Evolutionary conservation across 2,329 filamentous ascomycete genomes (phyloP).

Genomic region (Colletotrichum costaricense): DNA sequence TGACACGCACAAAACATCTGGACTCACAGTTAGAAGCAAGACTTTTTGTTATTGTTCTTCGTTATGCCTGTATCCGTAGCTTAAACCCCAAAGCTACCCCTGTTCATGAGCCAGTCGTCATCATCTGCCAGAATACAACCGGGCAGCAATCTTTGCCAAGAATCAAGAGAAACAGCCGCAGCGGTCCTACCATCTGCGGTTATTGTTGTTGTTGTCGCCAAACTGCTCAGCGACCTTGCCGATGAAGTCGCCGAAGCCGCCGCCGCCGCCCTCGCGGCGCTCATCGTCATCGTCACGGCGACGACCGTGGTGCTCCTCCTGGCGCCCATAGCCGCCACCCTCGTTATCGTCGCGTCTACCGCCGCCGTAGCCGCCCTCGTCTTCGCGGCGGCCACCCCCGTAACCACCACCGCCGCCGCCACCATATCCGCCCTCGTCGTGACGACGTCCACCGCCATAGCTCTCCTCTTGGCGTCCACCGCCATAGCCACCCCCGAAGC

Average conservation of each 20-base stretch:
- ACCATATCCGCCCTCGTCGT: conserved; percentile 37
- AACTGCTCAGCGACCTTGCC: conserved; percentile 35
- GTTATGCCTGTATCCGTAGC: conserved; percentile 4
- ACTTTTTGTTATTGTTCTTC: conserved; percentile 24
- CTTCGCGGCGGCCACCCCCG: conserved; percentile 31
- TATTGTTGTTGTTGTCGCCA: conserved; percentile 34
- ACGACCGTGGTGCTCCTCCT: conserved; percentile 28
- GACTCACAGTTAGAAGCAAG: neutral
- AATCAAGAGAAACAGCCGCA: conserved; percentile 1
- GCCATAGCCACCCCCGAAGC: conserved; percentile 37
- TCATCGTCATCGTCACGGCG: conserved; percentile 33
- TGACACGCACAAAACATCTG: no score
- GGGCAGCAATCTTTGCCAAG: neutral
- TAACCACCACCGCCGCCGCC: conserved; percentile 32
- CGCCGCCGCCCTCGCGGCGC: conserved; percentile 32
- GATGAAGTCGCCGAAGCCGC: conserved; percentile 39
- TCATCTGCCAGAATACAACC: conserved; percentile 6
- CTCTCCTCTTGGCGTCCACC: conserved; percentile 39
- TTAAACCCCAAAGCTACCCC: conserved; percentile 2
- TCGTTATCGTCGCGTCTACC: conserved; percentile 40
- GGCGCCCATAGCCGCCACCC: conserved; percentile 37
- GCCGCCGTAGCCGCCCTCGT: conserved; percentile 35
- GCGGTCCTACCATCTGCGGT: conserved; percentile 31
- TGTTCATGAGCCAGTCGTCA: neutral
- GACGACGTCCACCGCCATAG: conserved; percentile 39